Percentiles rank a stretch among this genome's conserved stretches.
phyloP scores from a whole-genome alignment of 2,329 filamentous ascomycete genomes.

The Paecilomyces sp. region DNA sequence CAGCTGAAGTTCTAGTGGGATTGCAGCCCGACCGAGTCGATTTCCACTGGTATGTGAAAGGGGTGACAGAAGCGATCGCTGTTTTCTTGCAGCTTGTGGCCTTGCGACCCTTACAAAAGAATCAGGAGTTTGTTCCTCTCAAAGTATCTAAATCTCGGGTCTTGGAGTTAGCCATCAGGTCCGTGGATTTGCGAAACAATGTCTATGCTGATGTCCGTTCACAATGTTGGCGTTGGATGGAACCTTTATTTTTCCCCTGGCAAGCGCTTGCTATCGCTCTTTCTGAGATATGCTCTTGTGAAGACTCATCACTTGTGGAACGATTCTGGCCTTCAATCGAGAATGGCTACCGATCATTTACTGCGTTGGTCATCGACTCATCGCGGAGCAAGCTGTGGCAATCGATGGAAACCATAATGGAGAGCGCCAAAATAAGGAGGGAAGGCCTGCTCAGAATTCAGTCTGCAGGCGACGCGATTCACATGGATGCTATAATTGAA shows the following conservation, averaged over 20 bases:
- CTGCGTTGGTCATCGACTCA: neutral
- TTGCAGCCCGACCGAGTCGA: neutral
- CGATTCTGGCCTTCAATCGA: neutral
- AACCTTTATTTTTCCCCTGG: slow-evolving; percentile 23
- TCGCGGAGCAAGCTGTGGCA: neutral
- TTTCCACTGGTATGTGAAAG: neutral
- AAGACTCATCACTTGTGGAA: slow-evolving; percentile 8
- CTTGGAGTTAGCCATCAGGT: neutral
- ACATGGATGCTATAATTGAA: neutral
- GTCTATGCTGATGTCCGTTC: neutral
- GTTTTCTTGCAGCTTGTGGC: neutral
- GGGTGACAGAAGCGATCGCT: neutral
- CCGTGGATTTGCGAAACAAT: neutral
- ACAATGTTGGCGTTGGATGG: slow-evolving; percentile 19
- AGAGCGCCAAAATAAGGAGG: neutral
- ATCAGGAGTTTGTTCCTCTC: neutral
- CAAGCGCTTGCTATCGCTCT: slow-evolving; percentile 24
- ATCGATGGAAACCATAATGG: neutral
- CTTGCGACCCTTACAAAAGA: neutral
- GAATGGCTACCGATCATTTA: neutral
- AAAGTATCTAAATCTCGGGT: neutral
- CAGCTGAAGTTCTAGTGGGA: neutral
- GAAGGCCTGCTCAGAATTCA: neutral
- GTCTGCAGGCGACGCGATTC: neutral
- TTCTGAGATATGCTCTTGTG: slow-evolving; percentile 23